Evolutionary conservation across 106 monocot genomes (phyloP).

Genomic region (Dactylorhiza incarnata): DNA sequence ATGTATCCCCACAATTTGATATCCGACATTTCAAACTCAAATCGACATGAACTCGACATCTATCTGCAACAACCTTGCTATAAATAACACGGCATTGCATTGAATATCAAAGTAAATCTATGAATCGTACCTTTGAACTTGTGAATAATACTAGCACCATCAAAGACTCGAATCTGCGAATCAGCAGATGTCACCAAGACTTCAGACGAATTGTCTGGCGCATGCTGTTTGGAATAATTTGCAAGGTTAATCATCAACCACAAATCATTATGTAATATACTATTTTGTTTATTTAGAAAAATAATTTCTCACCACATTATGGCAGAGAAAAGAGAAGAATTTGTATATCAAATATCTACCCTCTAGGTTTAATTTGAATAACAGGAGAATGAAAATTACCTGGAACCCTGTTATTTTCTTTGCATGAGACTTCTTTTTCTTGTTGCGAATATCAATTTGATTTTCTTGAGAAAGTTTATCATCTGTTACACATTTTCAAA

Average conservation of each 20-base stretch:
- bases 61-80: too few relatives aligned
- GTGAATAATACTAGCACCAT: slow-evolving; percentile 61
- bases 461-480: slow-evolving; percentile 61
- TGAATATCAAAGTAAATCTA: too few relatives aligned
- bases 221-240: slow-evolving; percentile 53
- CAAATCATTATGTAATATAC: not conserved
- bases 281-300: not conserved
- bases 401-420: slow-evolving; percentile 97
- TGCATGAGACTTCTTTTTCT: slow-evolving; percentile 63
- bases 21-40: too few relatives aligned
- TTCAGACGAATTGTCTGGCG: slow-evolving; percentile 72
- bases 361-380: not conserved
- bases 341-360: not conserved
- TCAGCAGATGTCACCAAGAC: slow-evolving; percentile 83
- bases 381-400: slow-evolving; percentile 29
- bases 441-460: slow-evolving; percentile 61
- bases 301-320: not conserved
- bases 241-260: not conserved
- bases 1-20: too few relatives aligned
- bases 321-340: not conserved
- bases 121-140: slow-evolving; percentile 74
- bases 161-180: slow-evolving; percentile 80
- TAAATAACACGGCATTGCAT: too few relatives aligned
- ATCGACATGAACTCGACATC: too few relatives aligned
- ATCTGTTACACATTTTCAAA: slow-evolving; percentile 27